These are phyloP conservation scores for Croton laevigatus DNA, from an alignment of 441 rosid genomes.

Conservation along the genomic window DNA sequence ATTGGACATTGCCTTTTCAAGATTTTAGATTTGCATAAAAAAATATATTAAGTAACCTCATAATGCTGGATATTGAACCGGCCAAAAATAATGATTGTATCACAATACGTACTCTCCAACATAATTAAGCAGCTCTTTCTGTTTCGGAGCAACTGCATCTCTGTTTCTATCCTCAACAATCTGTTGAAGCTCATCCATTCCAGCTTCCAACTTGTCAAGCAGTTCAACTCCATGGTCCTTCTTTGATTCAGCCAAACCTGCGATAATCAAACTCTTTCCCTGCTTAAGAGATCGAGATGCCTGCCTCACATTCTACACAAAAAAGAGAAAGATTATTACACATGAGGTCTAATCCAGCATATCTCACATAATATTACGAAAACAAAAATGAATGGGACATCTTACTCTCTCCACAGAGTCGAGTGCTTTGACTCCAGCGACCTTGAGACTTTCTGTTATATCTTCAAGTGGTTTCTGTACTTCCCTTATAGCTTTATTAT, in stretches of 20 bases:
- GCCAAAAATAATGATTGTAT: slow-evolving; percentile 6
- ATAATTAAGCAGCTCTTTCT: slow-evolving; percentile 83
- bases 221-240: slow-evolving; percentile 75
- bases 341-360: slow-evolving; percentile 11
- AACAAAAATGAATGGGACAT: not conserved
- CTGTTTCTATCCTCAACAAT: slow-evolving; percentile 80
- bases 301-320: slow-evolving; percentile 82
- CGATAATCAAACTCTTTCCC: slow-evolving; percentile 68
- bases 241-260: slow-evolving; percentile 84
- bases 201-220: slow-evolving; percentile 78
- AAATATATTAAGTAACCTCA: not conserved
- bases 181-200: slow-evolving; percentile 82
- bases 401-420: slow-evolving; percentile 92
- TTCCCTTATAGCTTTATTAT: slow-evolving; percentile 85
- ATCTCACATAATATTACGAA: not conserved
- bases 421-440: slow-evolving; percentile 89
- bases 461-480: slow-evolving; percentile 97
- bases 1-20: not conserved
- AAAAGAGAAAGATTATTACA: slow-evolving; percentile 15
- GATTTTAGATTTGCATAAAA: not conserved
- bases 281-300: slow-evolving; percentile 73
- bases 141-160: slow-evolving; percentile 89
- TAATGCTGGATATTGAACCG: not conserved
- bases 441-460: slow-evolving; percentile 92
- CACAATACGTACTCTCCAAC: slow-evolving; percentile 69